Base-by-base conservation (phyloP, 352 stramenopile species). In the Elongisporangium undulatum region DNA sequence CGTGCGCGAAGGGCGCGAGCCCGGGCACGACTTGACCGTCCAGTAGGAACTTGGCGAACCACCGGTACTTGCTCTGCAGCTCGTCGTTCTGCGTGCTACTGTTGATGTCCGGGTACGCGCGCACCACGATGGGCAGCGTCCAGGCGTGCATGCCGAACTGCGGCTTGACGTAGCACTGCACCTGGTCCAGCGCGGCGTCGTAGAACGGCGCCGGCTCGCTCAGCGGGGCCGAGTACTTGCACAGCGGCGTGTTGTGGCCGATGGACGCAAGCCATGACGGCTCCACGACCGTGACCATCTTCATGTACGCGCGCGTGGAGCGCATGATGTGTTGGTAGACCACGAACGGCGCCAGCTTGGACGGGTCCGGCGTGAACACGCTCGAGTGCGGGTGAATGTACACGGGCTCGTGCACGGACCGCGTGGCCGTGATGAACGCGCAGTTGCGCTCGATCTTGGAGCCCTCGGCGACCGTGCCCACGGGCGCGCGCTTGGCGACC, bases 201-300 rank as follows among this genome's bases (percentile, higher is more conserved):
- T 90, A 94, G 49, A 73, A 85, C 23, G 85, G 85, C 20, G 67
- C 66, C 22, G 85, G 83, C 61, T 92, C 83, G 0, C 61, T 59
- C 20, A 94, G 58, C 7, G 84, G 82, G 49, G 63, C 63, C 29
- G 78, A 83, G 55, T 86, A 92, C 50, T 76, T 79, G 61, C 83
- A 92, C 53, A 94, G 58, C 34, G 85, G 82, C 21, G 82, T 91
- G 55, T 79, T 76, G 62, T 88, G 80, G 10, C 74, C 83, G n/a
- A 94, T 85, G 4, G 74, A 74, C n/a, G 79, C 74, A 17, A 99
- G 87, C 97, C 97, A 99, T 67, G 97, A 84, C 6, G 95, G 91
- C 61, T 99, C 97, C 15, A 99, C 93, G 1, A 97, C 94, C 9
- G 97, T 99, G 22, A 99, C 96, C 63, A 89, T 98, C 63, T 94